Percentiles rank a stretch among this genome's conserved stretches.
phyloP scores from a whole-genome alignment of 1,284 basidiomycete species.

The Microbotryomycetes sp. region DNA sequence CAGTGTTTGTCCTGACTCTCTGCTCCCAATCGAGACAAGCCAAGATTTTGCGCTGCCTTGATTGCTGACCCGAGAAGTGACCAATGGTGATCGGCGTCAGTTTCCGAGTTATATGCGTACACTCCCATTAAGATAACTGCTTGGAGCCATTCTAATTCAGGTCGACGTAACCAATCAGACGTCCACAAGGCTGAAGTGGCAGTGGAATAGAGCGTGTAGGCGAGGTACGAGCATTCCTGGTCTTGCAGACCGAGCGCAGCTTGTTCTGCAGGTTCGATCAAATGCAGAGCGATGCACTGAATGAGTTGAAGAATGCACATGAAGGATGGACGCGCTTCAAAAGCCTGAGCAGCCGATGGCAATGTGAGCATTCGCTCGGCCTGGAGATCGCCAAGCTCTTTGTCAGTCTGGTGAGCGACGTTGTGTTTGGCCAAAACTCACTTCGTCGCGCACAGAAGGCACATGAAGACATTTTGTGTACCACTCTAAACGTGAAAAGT shows the following conservation, averaged over 20 bases:
- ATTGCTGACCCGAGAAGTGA: conserved; percentile 38
- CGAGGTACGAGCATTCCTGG: conserved; percentile 33
- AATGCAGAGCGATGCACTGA: conserved; percentile 37
- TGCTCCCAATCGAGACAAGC: conserved; percentile 18
- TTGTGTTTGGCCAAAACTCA: conserved; percentile 18
- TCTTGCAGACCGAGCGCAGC: conserved; percentile 32
- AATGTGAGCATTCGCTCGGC: conserved; percentile 1
- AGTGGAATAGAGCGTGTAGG: not conserved
- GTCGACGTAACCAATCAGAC: conserved; percentile 37
- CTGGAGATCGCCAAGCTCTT: conserved; percentile 31
- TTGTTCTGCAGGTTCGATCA: conserved; percentile 30
- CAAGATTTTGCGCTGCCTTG: conserved; percentile 34
- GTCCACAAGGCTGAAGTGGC: conserved; percentile 34
- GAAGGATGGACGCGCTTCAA: conserved; percentile 7
- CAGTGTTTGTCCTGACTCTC: conserved; percentile 9
- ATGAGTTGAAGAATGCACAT: conserved; percentile 38
- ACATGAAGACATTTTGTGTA: conserved; percentile 26
- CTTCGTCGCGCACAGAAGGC: conserved; percentile 11
- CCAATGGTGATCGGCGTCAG: conserved; percentile 39
- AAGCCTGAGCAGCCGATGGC: not conserved
- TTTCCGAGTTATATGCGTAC: conserved; percentile 39
- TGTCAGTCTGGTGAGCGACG: conserved; percentile 30
- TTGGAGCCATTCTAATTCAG: conserved; percentile 38
- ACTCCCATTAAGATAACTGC: conserved; percentile 37
- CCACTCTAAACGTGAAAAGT: conserved; percentile 38